phyloP scores from a whole-genome alignment of 169 alveolate species.

The Plasmodium vivax region DNA sequence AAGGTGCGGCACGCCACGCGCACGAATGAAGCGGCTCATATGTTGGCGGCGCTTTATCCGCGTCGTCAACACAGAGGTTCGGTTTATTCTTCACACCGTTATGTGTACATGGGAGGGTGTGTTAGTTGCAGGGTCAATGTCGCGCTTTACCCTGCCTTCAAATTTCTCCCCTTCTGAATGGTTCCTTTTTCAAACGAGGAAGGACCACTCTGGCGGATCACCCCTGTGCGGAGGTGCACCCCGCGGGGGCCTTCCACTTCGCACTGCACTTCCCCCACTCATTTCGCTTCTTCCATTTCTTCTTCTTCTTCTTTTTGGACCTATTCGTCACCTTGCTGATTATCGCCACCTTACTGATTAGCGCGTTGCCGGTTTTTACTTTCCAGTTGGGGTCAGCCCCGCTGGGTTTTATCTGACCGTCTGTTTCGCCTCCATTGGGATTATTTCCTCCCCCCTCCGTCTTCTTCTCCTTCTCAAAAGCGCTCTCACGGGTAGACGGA shows the following conservation, averaged over 20 bases:
- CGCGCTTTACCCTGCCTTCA: neutral
- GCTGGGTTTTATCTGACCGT: neutral
- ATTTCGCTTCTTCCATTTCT: neutral
- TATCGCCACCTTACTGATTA: neutral
- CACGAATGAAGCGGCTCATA: neutral
- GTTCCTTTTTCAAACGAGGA: neutral
- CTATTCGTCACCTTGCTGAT: neutral
- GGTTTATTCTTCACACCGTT: neutral
- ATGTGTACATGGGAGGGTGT: neutral
- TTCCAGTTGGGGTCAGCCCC: neutral
- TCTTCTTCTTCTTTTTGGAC: neutral
- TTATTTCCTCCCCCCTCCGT: too few species aligned
- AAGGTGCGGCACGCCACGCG: neutral
- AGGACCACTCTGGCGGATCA: neutral
- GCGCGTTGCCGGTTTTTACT: neutral
- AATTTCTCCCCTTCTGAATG: neutral
- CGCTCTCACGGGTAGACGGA: neutral
- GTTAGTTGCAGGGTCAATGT: neutral
- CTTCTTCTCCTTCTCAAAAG: neutral
- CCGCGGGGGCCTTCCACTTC: neutral
- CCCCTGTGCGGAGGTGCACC: neutral
- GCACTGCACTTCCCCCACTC: neutral
- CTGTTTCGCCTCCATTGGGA: too few species aligned
- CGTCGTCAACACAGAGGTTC: neutral
- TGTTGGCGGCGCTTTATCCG: neutral